These are phyloP conservation scores for Spongiforma sp. DNA, from an alignment of 1,284 basidiomycete species.

Conservation along the genomic window DNA sequence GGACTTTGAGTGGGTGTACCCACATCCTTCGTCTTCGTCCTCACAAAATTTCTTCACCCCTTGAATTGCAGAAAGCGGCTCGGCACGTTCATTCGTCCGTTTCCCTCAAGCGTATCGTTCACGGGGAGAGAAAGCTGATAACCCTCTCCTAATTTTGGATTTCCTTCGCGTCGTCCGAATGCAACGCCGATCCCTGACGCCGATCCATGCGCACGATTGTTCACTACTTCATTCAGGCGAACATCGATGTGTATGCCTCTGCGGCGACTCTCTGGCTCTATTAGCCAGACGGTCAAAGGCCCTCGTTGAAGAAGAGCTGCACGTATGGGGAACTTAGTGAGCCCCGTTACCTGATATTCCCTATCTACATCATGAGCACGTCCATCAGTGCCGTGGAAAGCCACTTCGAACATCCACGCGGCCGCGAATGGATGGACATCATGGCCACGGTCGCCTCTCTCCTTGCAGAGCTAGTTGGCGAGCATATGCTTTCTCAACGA, in stretches of 20 bases:
- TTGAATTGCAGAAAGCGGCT: constrained; percentile 36
- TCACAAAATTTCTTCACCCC: constrained; percentile 8
- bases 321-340: constrained; percentile 87
- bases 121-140: constrained; percentile 23
- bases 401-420: constrained; percentile 89
- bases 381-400: constrained; percentile 81
- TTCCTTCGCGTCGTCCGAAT: constrained; percentile 4
- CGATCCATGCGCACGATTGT: constrained; percentile 6
- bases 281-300: constrained; percentile 76
- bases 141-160: background rate
- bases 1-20: background rate
- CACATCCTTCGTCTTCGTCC: background rate
- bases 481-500: no score
- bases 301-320: constrained; percentile 84
- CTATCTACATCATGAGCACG: constrained; percentile 8
- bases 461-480: constrained; percentile 87
- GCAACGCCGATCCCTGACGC: constrained; percentile 9
- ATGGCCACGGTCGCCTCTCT: constrained; percentile 75
- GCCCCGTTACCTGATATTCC: constrained; percentile 23
- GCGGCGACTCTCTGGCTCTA: constrained; percentile 94
- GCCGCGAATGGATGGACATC: constrained; percentile 85
- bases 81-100: constrained; percentile 41
- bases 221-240: constrained; percentile 48
- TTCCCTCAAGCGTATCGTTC: constrained; percentile 27
- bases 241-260: constrained; percentile 81